Conservation (phyloP, 345 rosid species). For the Reutealis trisperma region DNA sequence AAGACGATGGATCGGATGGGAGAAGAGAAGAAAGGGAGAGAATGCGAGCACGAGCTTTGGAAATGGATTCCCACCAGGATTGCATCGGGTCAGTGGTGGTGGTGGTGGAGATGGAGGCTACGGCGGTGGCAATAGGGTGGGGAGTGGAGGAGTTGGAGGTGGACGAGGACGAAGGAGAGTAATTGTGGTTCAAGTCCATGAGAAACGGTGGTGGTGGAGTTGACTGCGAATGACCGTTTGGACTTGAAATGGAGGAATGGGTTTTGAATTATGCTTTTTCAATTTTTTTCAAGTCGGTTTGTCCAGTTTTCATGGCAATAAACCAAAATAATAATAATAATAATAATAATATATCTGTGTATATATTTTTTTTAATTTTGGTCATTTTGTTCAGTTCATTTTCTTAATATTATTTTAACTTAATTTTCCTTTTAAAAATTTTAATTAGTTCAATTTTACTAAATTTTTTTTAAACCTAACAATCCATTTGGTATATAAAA, state of each 20-base stretch:
- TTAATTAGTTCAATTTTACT: no score
- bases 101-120: background rate
- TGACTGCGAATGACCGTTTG: background rate
- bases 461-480: no score
- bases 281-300: no score
- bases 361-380: no score
- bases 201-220: background rate
- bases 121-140: background rate
- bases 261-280: no score
- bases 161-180: constrained; percentile 13
- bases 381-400: no score
- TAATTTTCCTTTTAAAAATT: no score
- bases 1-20: constrained; percentile 32
- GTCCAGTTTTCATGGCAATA: no score
- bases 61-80: constrained; percentile 97
- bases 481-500: no score
- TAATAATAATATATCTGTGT: no score
- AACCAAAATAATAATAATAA: no score
- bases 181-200: constrained; percentile 18
- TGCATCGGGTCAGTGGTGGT: constrained; percentile 40
- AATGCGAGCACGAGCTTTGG: constrained; percentile 82
- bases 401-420: no score
- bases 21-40: constrained; percentile 71
- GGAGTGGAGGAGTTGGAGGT: constrained; percentile 3
- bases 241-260: background rate